Evolutionary conservation across 495 filamentous ascomycete genomes (phyloP), one percentile per base, ranked within the genome.

Genomic region (Penicillium manginii): DNA sequence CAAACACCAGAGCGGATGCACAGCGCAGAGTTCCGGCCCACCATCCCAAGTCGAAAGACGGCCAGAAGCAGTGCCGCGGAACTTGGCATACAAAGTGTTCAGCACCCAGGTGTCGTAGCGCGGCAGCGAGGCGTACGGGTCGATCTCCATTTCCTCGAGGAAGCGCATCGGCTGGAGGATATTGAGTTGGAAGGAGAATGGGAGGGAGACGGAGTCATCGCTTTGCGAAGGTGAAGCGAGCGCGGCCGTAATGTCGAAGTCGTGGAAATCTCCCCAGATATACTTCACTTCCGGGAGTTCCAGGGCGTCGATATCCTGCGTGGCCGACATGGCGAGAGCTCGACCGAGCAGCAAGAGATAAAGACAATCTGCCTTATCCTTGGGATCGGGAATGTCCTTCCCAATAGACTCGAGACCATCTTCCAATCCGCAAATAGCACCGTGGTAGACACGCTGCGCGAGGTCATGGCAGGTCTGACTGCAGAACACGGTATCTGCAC

Each of bases 11-110:
- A 89, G 70, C 52, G 86, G 85, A 70, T 91, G 88, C 48, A 90
- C 88, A 29, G 91, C 91, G 39, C 87, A 88, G 10, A 94, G 83
- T 55, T 94, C 91, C 0, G 91, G 91, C 18, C 88, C 79, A 17
- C 91, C 84, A 62, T 91, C 88, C 66, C 83, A 81, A 0, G 77
- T 82, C 32, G 84, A 88, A 54, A 94, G 83, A 7, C 91, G 80
- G 3, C 91, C 94, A 3, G 90, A 94, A 0, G 94, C 93, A 0
- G 92, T 94, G 40, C 91, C 93, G 9, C 94, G 84, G 75, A 97
- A 97, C 70, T 98, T 98, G 51, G 89, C 85, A 72, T 92, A 94
- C 6, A 96, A 81, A 0, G 93, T 97, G 71, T 97, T 96, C 65
- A 96, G 81, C 8, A 97, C 84, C 94, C 94, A 98, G n/a, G 88